Conservation (phyloP, 768 basidiomycete species). For the Gyrodon lividus region DNA sequence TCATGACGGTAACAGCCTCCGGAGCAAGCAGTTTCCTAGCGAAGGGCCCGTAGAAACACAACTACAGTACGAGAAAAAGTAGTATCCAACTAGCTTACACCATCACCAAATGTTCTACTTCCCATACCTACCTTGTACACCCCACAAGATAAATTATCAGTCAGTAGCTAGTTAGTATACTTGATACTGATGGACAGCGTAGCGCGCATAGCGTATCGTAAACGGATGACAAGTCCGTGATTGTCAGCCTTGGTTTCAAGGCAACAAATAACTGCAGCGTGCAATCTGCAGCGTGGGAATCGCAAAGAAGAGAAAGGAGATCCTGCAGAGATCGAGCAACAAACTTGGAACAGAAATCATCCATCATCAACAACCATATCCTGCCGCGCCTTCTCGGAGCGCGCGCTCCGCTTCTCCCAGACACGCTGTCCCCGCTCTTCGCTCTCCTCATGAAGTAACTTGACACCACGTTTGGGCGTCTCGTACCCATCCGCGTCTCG, state of each 20-base stretch:
- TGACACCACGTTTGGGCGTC: constrained; percentile 20
- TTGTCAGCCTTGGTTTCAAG: background rate
- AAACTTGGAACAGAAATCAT: too few species aligned
- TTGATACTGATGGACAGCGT: background rate
- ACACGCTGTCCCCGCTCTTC: background rate
- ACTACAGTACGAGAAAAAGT: too few species aligned
- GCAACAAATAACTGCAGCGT: background rate
- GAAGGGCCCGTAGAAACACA: too few species aligned
- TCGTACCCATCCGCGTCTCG: constrained; percentile 13
- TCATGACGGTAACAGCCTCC: too few species aligned
- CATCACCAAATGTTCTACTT: background rate
- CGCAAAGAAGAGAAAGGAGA: background rate
- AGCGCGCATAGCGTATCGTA: background rate
- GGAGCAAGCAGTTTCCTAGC: background rate
- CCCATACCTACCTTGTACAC: background rate
- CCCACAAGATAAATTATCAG: background rate
- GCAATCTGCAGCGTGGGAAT: background rate
- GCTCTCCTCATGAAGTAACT: constrained; percentile 5
- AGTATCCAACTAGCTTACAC: too few species aligned
- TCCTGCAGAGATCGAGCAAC: too few species aligned
- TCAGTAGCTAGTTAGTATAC: background rate
- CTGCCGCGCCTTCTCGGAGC: background rate
- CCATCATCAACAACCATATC: constrained; percentile 6
- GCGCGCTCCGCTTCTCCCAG: constrained; percentile 7
- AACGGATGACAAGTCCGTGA: background rate